Evolutionary conservation across 208 protist genomes (phyloP), one percentile per base, ranked within the genome.

Genomic region (Trypanosoma conorhini): DNA sequence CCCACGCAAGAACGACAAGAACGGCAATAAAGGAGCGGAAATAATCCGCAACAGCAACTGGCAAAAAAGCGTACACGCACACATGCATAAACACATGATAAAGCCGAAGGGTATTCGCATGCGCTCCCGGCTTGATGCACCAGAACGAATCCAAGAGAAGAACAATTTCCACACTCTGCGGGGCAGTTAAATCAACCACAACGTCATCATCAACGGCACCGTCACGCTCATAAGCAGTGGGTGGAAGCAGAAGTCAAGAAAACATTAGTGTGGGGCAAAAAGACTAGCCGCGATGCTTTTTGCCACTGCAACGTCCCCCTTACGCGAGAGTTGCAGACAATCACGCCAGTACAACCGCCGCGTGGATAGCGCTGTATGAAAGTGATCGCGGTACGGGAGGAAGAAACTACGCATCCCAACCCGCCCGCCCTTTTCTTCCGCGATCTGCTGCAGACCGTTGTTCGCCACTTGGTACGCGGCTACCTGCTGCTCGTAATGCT

Each of bases 361-460:
- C 19, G 24, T 7, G 22, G 13, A 33, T 52, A 13, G 22, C 15
- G 44, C 48, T 24, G 21, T 26, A 24, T 56, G 15, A 40, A 67
- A 76, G 55, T 67, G 62, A 48, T 76, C 56, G 22, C 26, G 9
- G 48, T 67, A 76, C 2, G 56, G 48, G 48, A 67, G 44, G 12
- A 70, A 30, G 60, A 76, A 48, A 40, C 24, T 70, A 24, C 48
- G 62, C 9, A 35, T 1, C 19, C 30, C 42, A 42, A 58, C 19
- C 12, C 35, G 63, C 60, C 44, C 13, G 19, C 48, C 57, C 28
- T 15, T 26, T 35, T 1, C 17, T 26, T 24, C 22, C 24, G 33
- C 30, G 13, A 50, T 24, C 19, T 66, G 46, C 24, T 58, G 30
- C 50, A 76, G 40, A 13, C 58, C 35, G 13, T 1, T 35, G 67